Conservation (phyloP, 495 filamentous ascomycete species). For the Immersiella caudata region DNA sequence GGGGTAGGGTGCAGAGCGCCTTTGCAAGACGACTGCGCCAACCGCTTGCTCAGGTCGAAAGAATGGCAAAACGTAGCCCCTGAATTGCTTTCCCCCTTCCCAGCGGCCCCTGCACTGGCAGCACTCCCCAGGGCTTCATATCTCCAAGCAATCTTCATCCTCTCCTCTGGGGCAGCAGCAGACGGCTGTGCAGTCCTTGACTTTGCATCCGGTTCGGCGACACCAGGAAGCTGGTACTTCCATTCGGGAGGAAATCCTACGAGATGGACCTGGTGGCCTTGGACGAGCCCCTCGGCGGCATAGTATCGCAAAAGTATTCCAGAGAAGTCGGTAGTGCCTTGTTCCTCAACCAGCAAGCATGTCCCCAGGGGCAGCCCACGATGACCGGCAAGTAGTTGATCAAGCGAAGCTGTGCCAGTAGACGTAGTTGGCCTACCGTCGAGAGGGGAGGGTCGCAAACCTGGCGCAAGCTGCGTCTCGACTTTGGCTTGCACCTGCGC, state of each 20-base stretch:
- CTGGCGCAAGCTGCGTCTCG: slow-evolving; percentile 55
- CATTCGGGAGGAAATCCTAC: slow-evolving; percentile 78
- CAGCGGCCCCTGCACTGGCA: slow-evolving; percentile 53
- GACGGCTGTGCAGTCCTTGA: slow-evolving; percentile 43
- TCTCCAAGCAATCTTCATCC: slow-evolving; percentile 99
- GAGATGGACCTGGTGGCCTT: slow-evolving; percentile 86
- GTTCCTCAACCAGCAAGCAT: slow-evolving; percentile 82
- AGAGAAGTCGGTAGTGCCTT: slow-evolving; percentile 92
- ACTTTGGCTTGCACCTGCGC: slow-evolving; percentile 35
- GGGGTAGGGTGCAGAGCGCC: slow-evolving; percentile 50
- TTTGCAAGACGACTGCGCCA: slow-evolving; percentile 58
- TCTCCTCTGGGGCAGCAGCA: slow-evolving; percentile 55
- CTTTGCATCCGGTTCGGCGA: slow-evolving; percentile 55
- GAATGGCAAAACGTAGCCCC: slow-evolving; percentile 73
- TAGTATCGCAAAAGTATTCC: slow-evolving; percentile 84
- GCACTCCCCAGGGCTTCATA: slow-evolving; percentile 80
- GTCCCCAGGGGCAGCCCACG: slow-evolving; percentile 84
- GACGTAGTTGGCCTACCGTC: slow-evolving; percentile 90
- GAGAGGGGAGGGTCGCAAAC: slow-evolving; percentile 83
- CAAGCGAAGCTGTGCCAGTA: slow-evolving; percentile 82
- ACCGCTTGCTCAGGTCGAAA: slow-evolving; percentile 87
- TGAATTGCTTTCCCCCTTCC: slow-evolving; percentile 50
- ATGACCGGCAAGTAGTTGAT: slow-evolving; percentile 84
- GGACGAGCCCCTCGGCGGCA: slow-evolving; percentile 89
- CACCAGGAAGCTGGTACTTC: slow-evolving; percentile 78